phyloP scores from a whole-genome alignment of 2,329 filamentous ascomycete genomes.

The Fusarium protoensiforme region DNA sequence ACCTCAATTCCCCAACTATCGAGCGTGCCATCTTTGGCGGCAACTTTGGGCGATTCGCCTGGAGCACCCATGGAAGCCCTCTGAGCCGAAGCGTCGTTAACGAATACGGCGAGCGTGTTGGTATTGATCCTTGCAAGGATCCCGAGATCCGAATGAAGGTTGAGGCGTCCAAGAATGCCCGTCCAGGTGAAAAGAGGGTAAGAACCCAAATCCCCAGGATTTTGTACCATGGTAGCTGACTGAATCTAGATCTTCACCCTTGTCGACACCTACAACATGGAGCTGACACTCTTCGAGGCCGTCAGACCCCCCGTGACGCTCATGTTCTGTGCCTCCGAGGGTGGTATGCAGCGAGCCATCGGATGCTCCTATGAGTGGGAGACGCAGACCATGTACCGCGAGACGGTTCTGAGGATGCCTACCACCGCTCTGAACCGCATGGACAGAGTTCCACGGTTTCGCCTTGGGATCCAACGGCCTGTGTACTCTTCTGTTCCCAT shows the following conservation, averaged over 20 bases:
- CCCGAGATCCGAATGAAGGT: conserved; percentile 40
- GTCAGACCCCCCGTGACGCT: conserved; percentile 39
- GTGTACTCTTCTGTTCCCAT: conserved; percentile 31
- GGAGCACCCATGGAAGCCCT: conserved; percentile 44
- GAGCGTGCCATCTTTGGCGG: conserved; percentile 46
- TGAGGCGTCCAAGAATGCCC: conserved; percentile 40
- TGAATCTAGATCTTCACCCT: conserved; percentile 47
- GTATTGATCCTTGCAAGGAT: conserved; percentile 41
- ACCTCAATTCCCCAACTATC: conserved; percentile 44
- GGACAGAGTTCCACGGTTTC: conserved; percentile 39
- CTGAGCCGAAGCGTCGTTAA: conserved; percentile 43
- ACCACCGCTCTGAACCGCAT: conserved; percentile 40
- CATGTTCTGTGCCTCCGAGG: conserved; percentile 43
- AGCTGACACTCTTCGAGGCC: conserved; percentile 49
- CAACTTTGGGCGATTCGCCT: conserved; percentile 43
- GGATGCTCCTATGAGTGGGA: conserved; percentile 44
- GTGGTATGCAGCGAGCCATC: conserved; percentile 42
- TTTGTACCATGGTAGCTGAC: neutral
- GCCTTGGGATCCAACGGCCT: conserved; percentile 39
- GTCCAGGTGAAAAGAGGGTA: conserved; percentile 44
- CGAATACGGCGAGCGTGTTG: conserved; percentile 40
- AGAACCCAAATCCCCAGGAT: neutral
- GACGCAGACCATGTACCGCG: conserved; percentile 42
- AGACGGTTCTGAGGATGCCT: conserved; percentile 40
- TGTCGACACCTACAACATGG: conserved; percentile 51